Conservation (phyloP, 176 grass and related monocot species). For the Zea luxurians region DNA sequence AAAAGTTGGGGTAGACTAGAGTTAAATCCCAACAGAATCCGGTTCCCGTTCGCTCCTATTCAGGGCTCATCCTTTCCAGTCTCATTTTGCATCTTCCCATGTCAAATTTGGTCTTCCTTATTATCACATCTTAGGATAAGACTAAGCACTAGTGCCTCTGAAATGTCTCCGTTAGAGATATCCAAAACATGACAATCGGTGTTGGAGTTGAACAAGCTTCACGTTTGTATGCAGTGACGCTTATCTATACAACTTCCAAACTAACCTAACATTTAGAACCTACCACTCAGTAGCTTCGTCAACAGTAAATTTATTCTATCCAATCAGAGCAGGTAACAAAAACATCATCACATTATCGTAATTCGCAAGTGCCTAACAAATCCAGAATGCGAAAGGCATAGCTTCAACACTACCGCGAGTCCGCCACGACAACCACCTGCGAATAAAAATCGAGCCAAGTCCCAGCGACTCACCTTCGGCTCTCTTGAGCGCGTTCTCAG, state of each 20-base stretch:
- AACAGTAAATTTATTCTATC: neutral
- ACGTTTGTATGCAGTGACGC: neutral
- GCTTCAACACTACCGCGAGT: neutral
- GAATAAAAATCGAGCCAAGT: neutral
- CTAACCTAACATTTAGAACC: neutral
- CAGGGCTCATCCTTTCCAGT: too few species aligned
- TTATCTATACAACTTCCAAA: neutral
- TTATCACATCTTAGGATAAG: too few species aligned
- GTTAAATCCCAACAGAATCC: too few species aligned
- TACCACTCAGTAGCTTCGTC: neutral
- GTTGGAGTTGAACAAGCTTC: too few species aligned
- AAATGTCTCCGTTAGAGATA: too few species aligned
- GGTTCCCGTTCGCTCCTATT: too few species aligned
- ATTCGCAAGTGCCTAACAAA: neutral
- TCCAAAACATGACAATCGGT: too few species aligned
- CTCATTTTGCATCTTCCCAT: too few species aligned
- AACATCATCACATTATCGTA: neutral
- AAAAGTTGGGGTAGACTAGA: too few species aligned
- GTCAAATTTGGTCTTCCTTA: too few species aligned
- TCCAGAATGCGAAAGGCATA: neutral
- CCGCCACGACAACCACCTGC: neutral
- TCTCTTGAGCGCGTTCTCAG: conserved; percentile 93
- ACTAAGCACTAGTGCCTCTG: too few species aligned
- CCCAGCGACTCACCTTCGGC: conserved; percentile 61
- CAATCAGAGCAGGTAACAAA: neutral